These are phyloP conservation scores for Inga leiocalycina DNA, from an alignment of 306 rosid species.

Conservation along the genomic window DNA sequence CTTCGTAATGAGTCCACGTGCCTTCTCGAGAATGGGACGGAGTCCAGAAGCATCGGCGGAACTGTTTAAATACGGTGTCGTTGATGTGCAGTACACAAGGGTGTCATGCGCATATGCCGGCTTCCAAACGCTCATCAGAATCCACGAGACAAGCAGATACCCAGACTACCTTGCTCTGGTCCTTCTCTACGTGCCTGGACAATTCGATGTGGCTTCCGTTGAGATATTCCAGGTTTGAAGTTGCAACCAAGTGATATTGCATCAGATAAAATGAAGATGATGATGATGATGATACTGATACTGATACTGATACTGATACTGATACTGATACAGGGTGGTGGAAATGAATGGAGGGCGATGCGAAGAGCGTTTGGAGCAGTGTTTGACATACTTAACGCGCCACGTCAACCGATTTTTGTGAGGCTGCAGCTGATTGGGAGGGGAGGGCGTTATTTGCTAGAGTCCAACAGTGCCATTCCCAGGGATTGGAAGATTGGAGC, in stretches of 20 bases:
- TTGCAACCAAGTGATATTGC: background rate
- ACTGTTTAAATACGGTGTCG: conserved; percentile 46
- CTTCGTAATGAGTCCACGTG: conserved; percentile 44
- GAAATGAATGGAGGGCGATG: conserved; percentile 62
- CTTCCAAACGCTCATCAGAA: conserved; percentile 41
- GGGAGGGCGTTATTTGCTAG: conserved; percentile 51
- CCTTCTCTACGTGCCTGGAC: conserved; percentile 50
- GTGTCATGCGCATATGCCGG: conserved; percentile 51
- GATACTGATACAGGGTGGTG: conserved; percentile 44
- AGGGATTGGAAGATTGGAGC: conserved; percentile 72
- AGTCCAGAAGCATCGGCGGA: conserved; percentile 36
- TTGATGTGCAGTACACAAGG: conserved; percentile 44
- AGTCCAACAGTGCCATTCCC: conserved; percentile 59
- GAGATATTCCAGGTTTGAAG: conserved; percentile 43
- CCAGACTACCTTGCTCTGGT: conserved; percentile 67
- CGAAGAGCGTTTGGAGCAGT: conserved; percentile 74
- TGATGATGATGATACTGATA: background rate
- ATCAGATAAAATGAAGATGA: background rate
- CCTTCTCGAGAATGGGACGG: conserved; percentile 34
- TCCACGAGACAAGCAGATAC: conserved; percentile 60
- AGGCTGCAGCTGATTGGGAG: conserved; percentile 56
- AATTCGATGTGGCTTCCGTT: conserved; percentile 53
- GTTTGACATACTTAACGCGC: conserved; percentile 64
- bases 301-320: too few relatives aligned
- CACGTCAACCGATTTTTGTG: conserved; percentile 46